Evolutionary conservation across 352 stramenopile genomes (phyloP).

Genomic region (Saprolegnia diclina): DNA sequence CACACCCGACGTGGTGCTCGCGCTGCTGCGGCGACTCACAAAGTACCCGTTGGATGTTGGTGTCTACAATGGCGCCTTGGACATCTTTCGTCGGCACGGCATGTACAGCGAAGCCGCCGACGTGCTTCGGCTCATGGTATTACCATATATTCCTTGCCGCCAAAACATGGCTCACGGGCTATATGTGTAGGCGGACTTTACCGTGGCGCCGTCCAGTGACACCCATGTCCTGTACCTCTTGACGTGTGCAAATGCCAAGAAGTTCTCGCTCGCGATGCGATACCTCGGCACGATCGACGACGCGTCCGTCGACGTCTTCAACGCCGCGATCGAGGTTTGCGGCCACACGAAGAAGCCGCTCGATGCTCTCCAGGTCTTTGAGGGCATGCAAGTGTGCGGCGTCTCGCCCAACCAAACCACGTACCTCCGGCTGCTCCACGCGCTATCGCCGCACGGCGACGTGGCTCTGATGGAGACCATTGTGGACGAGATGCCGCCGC

Average conservation of each 20-base stretch:
- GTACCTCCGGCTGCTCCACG: background rate
- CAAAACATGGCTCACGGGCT: background rate
- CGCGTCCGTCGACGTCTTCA: conserved; percentile 9
- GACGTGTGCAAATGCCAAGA: conserved; percentile 10
- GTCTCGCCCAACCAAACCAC: conserved; percentile 2
- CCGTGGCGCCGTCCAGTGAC: background rate
- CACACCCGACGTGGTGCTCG: background rate
- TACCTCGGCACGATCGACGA: conserved; percentile 2
- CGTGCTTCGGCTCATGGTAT: background rate
- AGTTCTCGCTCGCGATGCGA: conserved; percentile 12
- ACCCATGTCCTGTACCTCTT: conserved; percentile 5
- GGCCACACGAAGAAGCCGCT: background rate
- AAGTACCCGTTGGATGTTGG: background rate
- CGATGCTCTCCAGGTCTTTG: conserved; percentile 10
- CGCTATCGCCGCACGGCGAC: background rate
- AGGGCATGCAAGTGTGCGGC: conserved; percentile 2
- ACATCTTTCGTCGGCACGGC: conserved; percentile 6
- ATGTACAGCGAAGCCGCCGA: background rate
- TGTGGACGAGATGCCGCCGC: background rate
- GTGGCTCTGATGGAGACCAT: background rate
- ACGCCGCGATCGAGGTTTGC: conserved; percentile 22
- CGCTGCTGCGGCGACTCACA: background rate
- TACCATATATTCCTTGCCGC: background rate
- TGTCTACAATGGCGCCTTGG: conserved; percentile 8
- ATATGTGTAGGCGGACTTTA: background rate